Base-by-base conservation (phyloP, 306 rosid genomes). In the Inga oerstediana region DNA sequence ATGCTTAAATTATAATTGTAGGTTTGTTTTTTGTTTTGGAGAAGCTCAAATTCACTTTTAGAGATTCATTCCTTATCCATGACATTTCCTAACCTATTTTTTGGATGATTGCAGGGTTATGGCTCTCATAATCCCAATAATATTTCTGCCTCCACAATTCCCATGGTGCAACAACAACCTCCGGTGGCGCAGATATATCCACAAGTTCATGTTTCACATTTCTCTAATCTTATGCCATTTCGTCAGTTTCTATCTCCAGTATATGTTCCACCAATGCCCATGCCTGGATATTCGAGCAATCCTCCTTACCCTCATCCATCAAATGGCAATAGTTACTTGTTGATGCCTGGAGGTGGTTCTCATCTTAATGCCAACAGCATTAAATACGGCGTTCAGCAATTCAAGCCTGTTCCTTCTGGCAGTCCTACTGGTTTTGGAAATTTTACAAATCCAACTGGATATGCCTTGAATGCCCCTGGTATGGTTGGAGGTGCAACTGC, bases 271-370 rank as follows among this genome's bases (percentile, higher is more conserved):
- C 98, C 97, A 7, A 91, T 97, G 97, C 93, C 97, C 54, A 85
- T 97, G 93, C 97, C 97, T 35, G 97, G 98, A 56, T 97, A 92
- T 86, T 91, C 99, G 41, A 91, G 86, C 82, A 93, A 83, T 77
- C 88, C 97, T 87, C 90, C 98, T n/a, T 96, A 96, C 83, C 94
- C 99, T 72, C 99, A 94, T 84, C 94, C 98, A 46, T 82, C 97
- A 41, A 94, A 88, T 76, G 98, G 97, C 59, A 97, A 74, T 89
- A 91, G 97, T 80, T 97, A 91, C 89, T 11, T 97, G 88, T 86
- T 97, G 89, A 97, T 97, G 98, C 94, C 98, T 22, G 98, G 98
- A 58, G 98, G 97, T 37, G 85, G 93, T 72, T 90, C 98, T 43
- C 97, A 97, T 91, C 89, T 94, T 37, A 97, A 92, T 87, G 94